These are phyloP conservation scores for Lippia alba DNA, from an alignment of 305 asterid genomes.

Conservation along the genomic window DNA sequence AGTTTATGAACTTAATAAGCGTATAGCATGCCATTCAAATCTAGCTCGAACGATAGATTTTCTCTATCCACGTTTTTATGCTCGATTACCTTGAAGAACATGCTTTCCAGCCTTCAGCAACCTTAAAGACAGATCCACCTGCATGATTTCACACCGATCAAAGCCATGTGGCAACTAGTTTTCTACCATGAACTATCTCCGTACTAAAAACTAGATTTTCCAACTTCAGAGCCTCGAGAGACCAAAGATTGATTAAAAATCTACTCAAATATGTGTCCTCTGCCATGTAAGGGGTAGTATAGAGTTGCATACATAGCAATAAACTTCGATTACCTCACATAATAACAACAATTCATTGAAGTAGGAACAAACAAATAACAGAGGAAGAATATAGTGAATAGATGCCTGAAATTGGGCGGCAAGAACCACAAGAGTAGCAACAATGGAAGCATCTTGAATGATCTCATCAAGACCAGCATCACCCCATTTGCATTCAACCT, in stretches of 20 bases:
- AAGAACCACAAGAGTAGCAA: slow-evolving; percentile 66
- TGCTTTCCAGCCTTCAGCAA: slow-evolving; percentile 67
- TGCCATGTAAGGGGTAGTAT: background rate
- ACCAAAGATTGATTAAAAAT: background rate
- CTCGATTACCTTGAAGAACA: slow-evolving; percentile 66
- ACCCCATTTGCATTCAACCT: too few species aligned
- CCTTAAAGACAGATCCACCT: slow-evolving; percentile 72
- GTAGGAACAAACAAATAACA: background rate
- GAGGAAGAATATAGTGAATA: background rate
- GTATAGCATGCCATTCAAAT: background rate
- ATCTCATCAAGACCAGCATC: slow-evolving; percentile 56
- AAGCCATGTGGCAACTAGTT: too few species aligned
- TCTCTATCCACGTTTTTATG: background rate
- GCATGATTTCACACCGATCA: slow-evolving; percentile 4
- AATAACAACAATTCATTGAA: background rate
- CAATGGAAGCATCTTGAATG: slow-evolving; percentile 51
- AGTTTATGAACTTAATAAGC: background rate
- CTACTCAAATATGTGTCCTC: background rate
- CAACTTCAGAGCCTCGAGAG: background rate
- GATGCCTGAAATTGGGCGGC: slow-evolving; percentile 67
- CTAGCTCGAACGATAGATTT: background rate
- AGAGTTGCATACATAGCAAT: background rate
- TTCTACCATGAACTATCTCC: too few species aligned
- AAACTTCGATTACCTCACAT: background rate
- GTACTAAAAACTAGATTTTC: too few species aligned